These are phyloP conservation scores for Arctium lappa DNA, from an alignment of 129 eudicot genomes.

Conservation along the genomic window DNA sequence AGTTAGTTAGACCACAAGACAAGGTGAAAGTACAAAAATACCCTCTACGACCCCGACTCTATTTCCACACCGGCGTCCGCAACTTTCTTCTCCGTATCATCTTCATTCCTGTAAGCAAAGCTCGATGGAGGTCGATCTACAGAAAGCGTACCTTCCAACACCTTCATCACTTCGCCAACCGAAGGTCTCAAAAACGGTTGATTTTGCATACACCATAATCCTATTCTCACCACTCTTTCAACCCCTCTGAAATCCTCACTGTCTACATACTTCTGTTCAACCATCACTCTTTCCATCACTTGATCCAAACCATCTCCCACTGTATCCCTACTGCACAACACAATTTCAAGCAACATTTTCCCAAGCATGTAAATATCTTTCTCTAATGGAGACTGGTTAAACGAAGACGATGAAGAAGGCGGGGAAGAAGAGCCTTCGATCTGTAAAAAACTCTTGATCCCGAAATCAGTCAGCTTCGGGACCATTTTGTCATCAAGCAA, in stretches of 20 bases:
- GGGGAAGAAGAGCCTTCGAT: conserved; percentile 26
- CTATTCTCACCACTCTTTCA: conserved; percentile 61
- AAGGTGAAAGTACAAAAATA: conserved; percentile 14
- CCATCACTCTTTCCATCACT: conserved; percentile 36
- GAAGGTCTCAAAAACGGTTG: conserved; percentile 74
- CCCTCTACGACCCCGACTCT: conserved; percentile 29
- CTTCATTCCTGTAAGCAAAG: conserved; percentile 26
- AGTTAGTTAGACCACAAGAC: conserved; percentile 30
- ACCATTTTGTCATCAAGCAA: conserved; percentile 55
- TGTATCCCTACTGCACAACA: conserved; percentile 38
- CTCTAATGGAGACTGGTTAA: conserved; percentile 55
- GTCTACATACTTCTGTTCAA: conserved; percentile 23
- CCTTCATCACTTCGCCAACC: conserved; percentile 74
- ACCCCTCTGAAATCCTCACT: conserved; percentile 44
- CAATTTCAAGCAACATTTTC: conserved; percentile 55
- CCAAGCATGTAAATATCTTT: conserved; percentile 67
- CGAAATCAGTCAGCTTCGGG: conserved; percentile 68
- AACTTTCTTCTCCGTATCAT: conserved; percentile 20
- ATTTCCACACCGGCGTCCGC: conserved; percentile 28
- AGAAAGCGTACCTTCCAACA: conserved; percentile 69
- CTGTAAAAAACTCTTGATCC: conserved; percentile 37
- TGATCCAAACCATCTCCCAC: conserved; percentile 27
- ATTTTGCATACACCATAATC: conserved; percentile 81
- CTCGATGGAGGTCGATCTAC: conserved; percentile 67
- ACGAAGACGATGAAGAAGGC: conserved; percentile 11